Evolutionary conservation across 768 basidiomycete genomes (phyloP).

Genomic region (Mycena rosella): DNA sequence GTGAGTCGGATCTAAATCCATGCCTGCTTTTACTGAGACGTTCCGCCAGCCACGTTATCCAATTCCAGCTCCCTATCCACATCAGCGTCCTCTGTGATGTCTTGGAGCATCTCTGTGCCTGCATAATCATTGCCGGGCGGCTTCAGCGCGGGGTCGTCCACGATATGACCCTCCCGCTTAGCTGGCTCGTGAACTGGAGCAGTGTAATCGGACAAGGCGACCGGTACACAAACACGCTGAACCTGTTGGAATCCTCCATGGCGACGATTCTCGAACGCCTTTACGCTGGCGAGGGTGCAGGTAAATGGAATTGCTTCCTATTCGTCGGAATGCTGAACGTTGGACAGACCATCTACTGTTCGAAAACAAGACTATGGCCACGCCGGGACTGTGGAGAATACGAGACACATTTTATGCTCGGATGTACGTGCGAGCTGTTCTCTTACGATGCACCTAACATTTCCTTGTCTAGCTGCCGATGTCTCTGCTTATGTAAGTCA

Average conservation of each 20-base stretch:
- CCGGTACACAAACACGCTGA: slow-evolving; percentile 22
- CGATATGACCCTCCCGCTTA: slow-evolving; percentile 64
- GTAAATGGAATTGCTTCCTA: slow-evolving; percentile 37
- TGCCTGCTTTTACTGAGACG: background rate
- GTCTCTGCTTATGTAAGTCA: slow-evolving; percentile 64
- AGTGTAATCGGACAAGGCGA: slow-evolving; percentile 27
- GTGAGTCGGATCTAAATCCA: slow-evolving; percentile 48
- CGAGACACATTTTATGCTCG: slow-evolving; percentile 60
- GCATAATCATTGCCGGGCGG: slow-evolving; percentile 51
- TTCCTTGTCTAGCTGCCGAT: slow-evolving; percentile 55
- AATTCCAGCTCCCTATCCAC: slow-evolving; percentile 53
- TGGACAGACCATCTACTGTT: slow-evolving; percentile 46
- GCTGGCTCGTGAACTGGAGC: slow-evolving; percentile 57
- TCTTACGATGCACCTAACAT: background rate
- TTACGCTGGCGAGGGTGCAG: slow-evolving; percentile 42
- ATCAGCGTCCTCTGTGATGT: slow-evolving; percentile 64
- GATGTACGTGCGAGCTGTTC: slow-evolving; percentile 52
- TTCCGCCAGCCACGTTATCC: slow-evolving; percentile 58
- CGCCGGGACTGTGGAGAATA: slow-evolving; percentile 32
- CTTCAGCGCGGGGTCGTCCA: slow-evolving; percentile 50
- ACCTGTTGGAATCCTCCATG: slow-evolving; percentile 38
- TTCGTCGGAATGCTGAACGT: background rate
- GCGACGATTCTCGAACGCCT: slow-evolving; percentile 45
- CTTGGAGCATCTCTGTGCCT: slow-evolving; percentile 62
- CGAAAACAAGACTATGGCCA: slow-evolving; percentile 40